Evolutionary conservation across 495 filamentous ascomycete genomes (phyloP).

Genomic region (Talaromyces wortmannii): DNA sequence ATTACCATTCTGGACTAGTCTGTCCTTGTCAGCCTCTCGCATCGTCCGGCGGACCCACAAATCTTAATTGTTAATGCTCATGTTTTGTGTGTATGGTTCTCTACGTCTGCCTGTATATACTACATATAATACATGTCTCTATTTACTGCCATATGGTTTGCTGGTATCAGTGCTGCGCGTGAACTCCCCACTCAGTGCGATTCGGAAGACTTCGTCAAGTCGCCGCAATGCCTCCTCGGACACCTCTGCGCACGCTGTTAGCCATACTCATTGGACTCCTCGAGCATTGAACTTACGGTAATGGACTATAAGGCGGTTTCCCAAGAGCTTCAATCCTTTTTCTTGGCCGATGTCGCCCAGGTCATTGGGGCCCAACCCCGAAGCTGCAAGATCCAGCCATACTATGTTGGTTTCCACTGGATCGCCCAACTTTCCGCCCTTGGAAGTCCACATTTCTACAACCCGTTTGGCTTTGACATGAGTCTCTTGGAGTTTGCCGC

Average conservation of each 20-base stretch:
- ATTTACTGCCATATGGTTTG: constrained; percentile 31
- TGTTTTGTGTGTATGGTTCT: not conserved
- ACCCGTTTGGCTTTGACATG: constrained; percentile 62
- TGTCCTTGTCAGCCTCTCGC: no score
- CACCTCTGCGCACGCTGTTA: constrained; percentile 34
- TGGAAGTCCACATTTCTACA: constrained; percentile 52
- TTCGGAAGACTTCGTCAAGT: constrained; percentile 33
- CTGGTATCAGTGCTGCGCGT: constrained; percentile 27
- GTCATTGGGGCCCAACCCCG: constrained; percentile 35
- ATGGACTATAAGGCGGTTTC: constrained; percentile 35
- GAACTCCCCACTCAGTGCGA: constrained; percentile 28
- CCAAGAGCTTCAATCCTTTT: constrained; percentile 30
- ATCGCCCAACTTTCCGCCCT: constrained; percentile 39
- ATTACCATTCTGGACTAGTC: no score
- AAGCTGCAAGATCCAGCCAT: constrained; percentile 70
- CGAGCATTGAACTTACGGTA: constrained; percentile 30
- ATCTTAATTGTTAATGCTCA: not conserved
- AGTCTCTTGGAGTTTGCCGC: constrained; percentile 53
- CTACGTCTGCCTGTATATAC: not conserved
- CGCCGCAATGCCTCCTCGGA: constrained; percentile 34
- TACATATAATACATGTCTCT: not conserved
- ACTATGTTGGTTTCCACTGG: constrained; percentile 83
- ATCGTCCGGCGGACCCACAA: no score
- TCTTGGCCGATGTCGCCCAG: constrained; percentile 29
- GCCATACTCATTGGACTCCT: not conserved